phyloP scores from a whole-genome alignment of 2,329 filamentous ascomycete genomes.

The Tolypocladium album region DNA sequence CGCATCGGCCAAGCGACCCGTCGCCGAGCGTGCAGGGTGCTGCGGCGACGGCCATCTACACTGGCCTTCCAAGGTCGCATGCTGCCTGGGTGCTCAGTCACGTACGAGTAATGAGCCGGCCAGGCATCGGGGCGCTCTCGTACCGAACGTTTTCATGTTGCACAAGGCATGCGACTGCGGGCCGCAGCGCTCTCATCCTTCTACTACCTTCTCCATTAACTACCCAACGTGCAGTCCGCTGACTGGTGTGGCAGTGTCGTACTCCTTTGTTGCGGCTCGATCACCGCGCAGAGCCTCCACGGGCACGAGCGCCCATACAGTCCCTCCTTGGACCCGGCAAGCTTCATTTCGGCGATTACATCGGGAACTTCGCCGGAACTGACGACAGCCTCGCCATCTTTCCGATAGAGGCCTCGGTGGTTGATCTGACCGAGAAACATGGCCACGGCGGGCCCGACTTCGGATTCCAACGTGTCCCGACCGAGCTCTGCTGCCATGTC shows the following conservation, averaged over 20 bases:
- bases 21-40: neutral
- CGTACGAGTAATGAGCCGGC: neutral
- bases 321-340: neutral
- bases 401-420: neutral
- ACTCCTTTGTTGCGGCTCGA: neutral
- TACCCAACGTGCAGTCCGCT: neutral
- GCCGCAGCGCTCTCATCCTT: neutral
- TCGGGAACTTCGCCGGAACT: neutral
- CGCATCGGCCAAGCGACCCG: neutral
- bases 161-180: neutral
- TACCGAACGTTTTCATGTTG: neutral
- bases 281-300: neutral
- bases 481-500: conserved; percentile 22
- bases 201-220: neutral
- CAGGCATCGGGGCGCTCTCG: neutral
- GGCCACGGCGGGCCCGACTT: conserved; percentile 15
- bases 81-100: neutral
- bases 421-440: neutral
- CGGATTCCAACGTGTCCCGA: conserved; percentile 18
- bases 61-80: neutral
- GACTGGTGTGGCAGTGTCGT: neutral
- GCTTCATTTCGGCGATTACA: neutral
- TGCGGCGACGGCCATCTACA: neutral
- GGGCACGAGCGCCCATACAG: neutral
- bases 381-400: neutral